These are phyloP conservation scores for Naganishia antarctica DNA, from an alignment of 768 basidiomycete species.

Conservation along the genomic window DNA sequence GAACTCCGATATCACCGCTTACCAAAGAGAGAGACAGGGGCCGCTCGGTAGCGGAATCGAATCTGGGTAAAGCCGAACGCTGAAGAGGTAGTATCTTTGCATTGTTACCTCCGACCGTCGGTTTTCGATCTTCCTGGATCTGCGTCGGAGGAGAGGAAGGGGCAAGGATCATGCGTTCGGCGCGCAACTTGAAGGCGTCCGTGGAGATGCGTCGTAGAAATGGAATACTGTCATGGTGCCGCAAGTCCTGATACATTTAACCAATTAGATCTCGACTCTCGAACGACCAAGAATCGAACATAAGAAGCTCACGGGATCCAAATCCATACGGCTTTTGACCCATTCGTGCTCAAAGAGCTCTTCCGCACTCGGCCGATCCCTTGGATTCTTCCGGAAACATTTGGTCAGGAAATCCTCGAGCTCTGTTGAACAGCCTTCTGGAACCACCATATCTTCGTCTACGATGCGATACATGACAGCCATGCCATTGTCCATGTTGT, in stretches of 20 bases:
- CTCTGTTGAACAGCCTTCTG: conserved; percentile 68
- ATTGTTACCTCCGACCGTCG: too few species aligned
- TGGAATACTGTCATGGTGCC: conserved; percentile 89
- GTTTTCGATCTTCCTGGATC: too few species aligned
- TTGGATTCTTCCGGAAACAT: conserved; percentile 87
- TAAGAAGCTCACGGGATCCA: conserved; percentile 33
- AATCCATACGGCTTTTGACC: conserved; percentile 74
- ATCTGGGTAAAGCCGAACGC: neutral
- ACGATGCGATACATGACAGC: conserved; percentile 98
- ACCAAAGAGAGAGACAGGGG: too few species aligned
- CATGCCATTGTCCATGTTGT: conserved; percentile 83
- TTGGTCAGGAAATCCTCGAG: conserved; percentile 73
- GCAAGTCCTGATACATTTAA: conserved; percentile 59
- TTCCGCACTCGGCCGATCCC: conserved; percentile 74
- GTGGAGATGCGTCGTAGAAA: conserved; percentile 73
- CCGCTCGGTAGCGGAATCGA: too few species aligned
- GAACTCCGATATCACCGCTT: too few species aligned
- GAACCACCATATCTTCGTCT: conserved; percentile 80
- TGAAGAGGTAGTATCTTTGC: neutral
- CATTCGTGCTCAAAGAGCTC: conserved; percentile 83
- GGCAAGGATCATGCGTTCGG: neutral
- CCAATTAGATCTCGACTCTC: neutral
- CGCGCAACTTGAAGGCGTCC: conserved; percentile 50
- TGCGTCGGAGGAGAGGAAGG: neutral
- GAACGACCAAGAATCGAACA: too few species aligned